Evolutionary conservation across 306 rosid species (phyloP).

Genomic region (Begonia fuchsioides): DNA sequence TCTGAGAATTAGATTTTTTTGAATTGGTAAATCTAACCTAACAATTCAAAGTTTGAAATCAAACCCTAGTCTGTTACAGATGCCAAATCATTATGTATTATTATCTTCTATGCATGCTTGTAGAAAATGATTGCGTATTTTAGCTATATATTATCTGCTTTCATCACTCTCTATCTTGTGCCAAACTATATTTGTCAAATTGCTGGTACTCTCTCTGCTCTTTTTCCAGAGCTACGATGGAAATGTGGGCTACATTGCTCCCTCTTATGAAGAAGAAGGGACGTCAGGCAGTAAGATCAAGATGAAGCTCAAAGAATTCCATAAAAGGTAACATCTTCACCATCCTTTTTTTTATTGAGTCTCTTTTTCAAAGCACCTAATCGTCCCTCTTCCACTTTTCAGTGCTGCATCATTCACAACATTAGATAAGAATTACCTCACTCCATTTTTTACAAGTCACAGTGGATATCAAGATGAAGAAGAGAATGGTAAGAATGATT

Average conservation of each 20-base stretch:
- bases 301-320: constrained; percentile 90
- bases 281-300: constrained; percentile 80
- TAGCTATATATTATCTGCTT: too few relatives aligned
- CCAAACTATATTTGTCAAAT: not conserved
- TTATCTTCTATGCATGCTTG: too few relatives aligned
- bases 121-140: too few relatives aligned
- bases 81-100: too few relatives aligned
- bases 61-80: too few relatives aligned
- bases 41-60: too few relatives aligned
- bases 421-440: constrained; percentile 77
- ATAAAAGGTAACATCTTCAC: constrained; percentile 42
- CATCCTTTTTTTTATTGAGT: constrained; percentile 1
- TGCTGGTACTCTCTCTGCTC: constrained; percentile 5
- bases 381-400: constrained; percentile 17
- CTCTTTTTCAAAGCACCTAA: constrained; percentile 1
- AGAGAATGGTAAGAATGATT: constrained; percentile 42
- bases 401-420: constrained; percentile 84
- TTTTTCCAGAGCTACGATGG: constrained; percentile 34
- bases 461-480: constrained; percentile 67
- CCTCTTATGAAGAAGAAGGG: constrained; percentile 53
- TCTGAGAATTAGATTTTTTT: too few relatives aligned
- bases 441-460: constrained; percentile 93
- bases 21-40: too few relatives aligned
- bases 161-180: constrained; percentile 1
- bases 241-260: constrained; percentile 60